Base-by-base conservation (phyloP, 192 early-diverging fungal genomes). In the Mortierella hygrophila region DNA sequence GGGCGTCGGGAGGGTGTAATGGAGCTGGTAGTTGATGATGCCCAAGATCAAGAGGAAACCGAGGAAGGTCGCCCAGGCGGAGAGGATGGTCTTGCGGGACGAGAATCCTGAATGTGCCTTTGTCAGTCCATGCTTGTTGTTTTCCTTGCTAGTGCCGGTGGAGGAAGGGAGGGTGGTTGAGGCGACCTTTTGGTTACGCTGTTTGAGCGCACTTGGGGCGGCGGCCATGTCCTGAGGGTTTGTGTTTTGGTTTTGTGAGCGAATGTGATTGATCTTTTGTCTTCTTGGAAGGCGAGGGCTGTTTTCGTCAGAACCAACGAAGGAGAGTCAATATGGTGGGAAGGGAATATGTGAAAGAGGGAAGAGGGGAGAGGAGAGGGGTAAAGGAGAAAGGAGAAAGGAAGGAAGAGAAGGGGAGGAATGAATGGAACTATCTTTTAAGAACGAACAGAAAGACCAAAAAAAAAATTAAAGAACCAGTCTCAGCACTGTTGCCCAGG, bases 81-180 rank as follows among this genome's bases (percentile, higher is more conserved):
- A 41, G 60, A 85, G 13, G n/a, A 85, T 57, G 44, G 75, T 76
- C 55, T 73, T 79, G 41, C 26, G 10, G 23, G 76, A n/a, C 2
- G 82, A 83, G 68, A 83, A 83, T 18, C 77, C 35, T 4, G 82
- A 83, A 41, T 83, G 82, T 32, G 65, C 70, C 68, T 83, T 83
- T 68, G 60, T 60, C 38, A 71, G 37, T 3, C 41, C 72, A 65
- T 73, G 68, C 32, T 79, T 78, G 68, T 2, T 76, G 71, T 49
- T 37, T 20, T 54, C 60, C 37, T 68, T 75, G 20, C 44, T 38
- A 46, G 11, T 44, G 29, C 18, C 3, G 60, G 41, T 13, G 18
- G 44, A 23, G 29, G 75, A 68, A 37, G 42, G 21, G 21, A 23
- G 71, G 21, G 32, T 46, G 52, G 35, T 37, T 18, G 68, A 57